Percentiles rank a stretch among this genome's conserved stretches.
Evolutionary conservation across 192 early-diverging fungal genomes (phyloP).

Genomic region (Rhizoclosmatium globosum): DNA sequence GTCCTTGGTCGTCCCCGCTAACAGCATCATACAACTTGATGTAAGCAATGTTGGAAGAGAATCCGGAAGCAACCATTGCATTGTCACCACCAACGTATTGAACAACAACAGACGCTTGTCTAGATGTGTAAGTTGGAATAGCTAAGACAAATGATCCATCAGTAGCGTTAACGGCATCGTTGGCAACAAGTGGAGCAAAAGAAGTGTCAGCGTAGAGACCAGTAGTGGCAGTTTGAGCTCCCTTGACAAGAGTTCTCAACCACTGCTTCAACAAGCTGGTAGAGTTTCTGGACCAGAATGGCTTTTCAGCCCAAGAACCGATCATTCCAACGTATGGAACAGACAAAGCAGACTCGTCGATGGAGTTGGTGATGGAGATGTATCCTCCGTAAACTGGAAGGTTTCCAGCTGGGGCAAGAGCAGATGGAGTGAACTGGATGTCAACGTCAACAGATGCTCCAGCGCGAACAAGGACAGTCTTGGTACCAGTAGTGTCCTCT

Average conservation of each 20-base stretch:
- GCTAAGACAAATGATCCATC: not conserved
- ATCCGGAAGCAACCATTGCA: not conserved
- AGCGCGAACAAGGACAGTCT: conserved; percentile 7
- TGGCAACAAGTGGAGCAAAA: not conserved
- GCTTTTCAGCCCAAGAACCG: conserved; percentile 1
- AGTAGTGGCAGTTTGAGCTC: not conserved
- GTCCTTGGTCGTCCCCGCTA: not conserved
- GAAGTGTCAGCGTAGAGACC: not conserved
- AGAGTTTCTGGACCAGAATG: conserved; percentile 21
- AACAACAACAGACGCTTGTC: not conserved
- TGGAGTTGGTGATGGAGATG: not conserved
- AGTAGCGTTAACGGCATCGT: not conserved
- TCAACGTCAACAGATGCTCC: conserved; percentile 2
- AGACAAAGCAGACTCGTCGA: not conserved
- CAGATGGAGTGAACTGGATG: not conserved
- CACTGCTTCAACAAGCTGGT: not conserved
- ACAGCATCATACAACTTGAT: not conserved
- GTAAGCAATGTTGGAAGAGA: not conserved
- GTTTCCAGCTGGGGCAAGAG: not conserved
- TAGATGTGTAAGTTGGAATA: not conserved
- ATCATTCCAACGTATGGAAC: conserved; percentile 28
- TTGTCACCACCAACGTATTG: not conserved
- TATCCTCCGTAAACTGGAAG: conserved; percentile 13
- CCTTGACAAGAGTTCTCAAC: not conserved
- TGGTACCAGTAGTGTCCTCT: not conserved